Percentiles rank a stretch among this genome's conserved stretches.
Conservation (phyloP, 2,329 filamentous ascomycete species). For the Penicillium crustosum region DNA sequence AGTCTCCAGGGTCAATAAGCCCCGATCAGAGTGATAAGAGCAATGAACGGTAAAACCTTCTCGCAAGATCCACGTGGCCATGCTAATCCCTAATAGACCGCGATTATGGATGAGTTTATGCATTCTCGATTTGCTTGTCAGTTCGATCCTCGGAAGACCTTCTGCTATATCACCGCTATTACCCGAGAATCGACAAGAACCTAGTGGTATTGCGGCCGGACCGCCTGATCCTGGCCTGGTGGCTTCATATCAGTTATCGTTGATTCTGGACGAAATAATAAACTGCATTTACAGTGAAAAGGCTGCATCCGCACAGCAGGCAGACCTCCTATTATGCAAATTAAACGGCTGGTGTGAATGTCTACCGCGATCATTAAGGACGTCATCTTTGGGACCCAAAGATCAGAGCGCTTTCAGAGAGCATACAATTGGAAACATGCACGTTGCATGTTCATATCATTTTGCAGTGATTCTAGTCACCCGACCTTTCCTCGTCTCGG, state of each 20-base stretch:
- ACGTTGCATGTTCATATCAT: slow-evolving; percentile 60
- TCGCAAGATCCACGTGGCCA: slow-evolving; percentile 4
- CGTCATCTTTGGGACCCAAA: slow-evolving; percentile 18
- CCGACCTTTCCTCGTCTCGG: slow-evolving; percentile 55
- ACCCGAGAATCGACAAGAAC: slow-evolving; percentile 24
- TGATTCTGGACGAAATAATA: slow-evolving; percentile 49
- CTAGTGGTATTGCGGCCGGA: slow-evolving; percentile 12
- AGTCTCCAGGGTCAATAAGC: slow-evolving; percentile 15
- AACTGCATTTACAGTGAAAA: slow-evolving; percentile 45
- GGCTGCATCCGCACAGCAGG: slow-evolving; percentile 31
- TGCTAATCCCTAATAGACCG: slow-evolving; percentile 32
- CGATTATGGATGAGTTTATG: slow-evolving; percentile 51
- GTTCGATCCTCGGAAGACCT: slow-evolving; percentile 51
- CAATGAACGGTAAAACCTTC: slow-evolving; percentile 20
- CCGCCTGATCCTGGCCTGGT: slow-evolving; percentile 33
- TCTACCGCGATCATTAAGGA: slow-evolving; percentile 41
- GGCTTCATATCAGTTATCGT: slow-evolving; percentile 45
- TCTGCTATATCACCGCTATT: slow-evolving; percentile 32
- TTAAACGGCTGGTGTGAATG: slow-evolving; percentile 50
- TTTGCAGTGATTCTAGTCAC: slow-evolving; percentile 60
- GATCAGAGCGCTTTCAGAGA: slow-evolving; percentile 27
- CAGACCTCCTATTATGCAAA: slow-evolving; percentile 45
- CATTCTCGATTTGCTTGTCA: slow-evolving; percentile 50
- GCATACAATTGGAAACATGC: slow-evolving; percentile 51
- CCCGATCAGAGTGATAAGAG: slow-evolving; percentile 20